Conservation (phyloP, 169 alveolate species). For the Miamiensis avidus region DNA sequence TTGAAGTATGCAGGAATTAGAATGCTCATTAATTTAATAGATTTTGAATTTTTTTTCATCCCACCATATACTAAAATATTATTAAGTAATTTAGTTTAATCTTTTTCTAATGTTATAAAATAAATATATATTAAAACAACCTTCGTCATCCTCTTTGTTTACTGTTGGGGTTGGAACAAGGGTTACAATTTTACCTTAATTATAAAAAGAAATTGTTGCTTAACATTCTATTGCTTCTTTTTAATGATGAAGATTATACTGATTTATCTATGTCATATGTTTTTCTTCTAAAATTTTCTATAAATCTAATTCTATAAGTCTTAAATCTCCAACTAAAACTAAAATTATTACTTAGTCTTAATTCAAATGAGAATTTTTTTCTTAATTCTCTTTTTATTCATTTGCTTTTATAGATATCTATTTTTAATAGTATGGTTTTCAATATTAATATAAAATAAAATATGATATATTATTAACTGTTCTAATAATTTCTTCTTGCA, state of each 20-base stretch:
- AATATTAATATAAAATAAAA: too few relatives aligned
- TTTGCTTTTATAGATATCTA: too few relatives aligned
- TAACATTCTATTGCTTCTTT: neutral
- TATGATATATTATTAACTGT: constrained; percentile 24
- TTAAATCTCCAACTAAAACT: constrained; percentile 34
- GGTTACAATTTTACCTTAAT: neutral
- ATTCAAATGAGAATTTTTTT: too few relatives aligned
- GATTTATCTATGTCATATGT: neutral
- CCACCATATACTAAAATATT: neutral
- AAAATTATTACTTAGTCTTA: constrained; percentile 15
- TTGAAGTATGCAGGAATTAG: neutral
- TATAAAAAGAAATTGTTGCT: constrained; percentile 11
- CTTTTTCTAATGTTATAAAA: neutral
- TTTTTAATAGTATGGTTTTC: too few relatives aligned
- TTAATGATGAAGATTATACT: neutral
- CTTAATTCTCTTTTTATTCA: too few relatives aligned
- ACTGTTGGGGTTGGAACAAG: constrained; percentile 7
- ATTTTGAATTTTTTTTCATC: too few relatives aligned
- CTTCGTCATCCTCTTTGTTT: constrained; percentile 27
- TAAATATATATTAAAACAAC: neutral
- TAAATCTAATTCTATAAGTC: constrained; percentile 2
- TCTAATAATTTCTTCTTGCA: constrained; percentile 46
- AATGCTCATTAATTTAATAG: too few relatives aligned
- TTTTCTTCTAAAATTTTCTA: neutral
- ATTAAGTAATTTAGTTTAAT: too few relatives aligned